phyloP scores from a whole-genome alignment of 805 yeast species.

The Monosporozyma aquatica region DNA sequence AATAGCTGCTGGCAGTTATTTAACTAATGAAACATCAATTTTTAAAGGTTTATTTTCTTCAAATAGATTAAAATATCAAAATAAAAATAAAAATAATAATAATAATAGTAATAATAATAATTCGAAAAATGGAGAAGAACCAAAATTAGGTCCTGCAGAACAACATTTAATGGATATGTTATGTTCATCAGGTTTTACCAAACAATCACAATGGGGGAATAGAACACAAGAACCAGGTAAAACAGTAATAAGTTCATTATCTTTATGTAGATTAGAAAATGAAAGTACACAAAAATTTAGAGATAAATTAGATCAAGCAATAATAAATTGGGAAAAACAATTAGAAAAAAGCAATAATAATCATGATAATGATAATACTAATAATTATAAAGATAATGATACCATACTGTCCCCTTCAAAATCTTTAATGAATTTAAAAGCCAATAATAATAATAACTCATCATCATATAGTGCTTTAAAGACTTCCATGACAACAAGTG shows the following conservation, averaged over 20 bases:
- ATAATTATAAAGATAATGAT: not conserved
- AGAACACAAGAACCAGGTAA: constrained; percentile 80
- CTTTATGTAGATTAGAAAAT: constrained; percentile 34
- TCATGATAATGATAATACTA: constrained; percentile 1
- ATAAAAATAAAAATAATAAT: constrained; percentile 36
- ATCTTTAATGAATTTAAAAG: not conserved
- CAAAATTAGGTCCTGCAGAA: constrained; percentile 76
- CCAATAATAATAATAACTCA: constrained; percentile 21
- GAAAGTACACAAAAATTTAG: constrained; percentile 30
- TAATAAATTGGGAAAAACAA: constrained; percentile 17
- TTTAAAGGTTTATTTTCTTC: constrained; percentile 60
- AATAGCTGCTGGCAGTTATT: constrained; percentile 57
- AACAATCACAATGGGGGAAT: constrained; percentile 73
- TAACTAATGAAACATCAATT: constrained; percentile 48
- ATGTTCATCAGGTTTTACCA: constrained; percentile 74
- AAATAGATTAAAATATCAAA: constrained; percentile 24
- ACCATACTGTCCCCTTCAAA: constrained; percentile 9
- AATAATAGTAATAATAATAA: constrained; percentile 24
- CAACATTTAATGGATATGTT: constrained; percentile 92
- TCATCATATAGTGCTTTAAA: constrained; percentile 3
- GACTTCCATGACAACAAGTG: constrained; percentile 1
- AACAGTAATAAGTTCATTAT: constrained; percentile 75
- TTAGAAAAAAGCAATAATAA: not conserved
- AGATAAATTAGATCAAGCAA: constrained; percentile 16
- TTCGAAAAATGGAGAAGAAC: constrained; percentile 28